Evolutionary conservation across 2,329 filamentous ascomycete species (phyloP).

Genomic region (Diaporthe capsici): DNA sequence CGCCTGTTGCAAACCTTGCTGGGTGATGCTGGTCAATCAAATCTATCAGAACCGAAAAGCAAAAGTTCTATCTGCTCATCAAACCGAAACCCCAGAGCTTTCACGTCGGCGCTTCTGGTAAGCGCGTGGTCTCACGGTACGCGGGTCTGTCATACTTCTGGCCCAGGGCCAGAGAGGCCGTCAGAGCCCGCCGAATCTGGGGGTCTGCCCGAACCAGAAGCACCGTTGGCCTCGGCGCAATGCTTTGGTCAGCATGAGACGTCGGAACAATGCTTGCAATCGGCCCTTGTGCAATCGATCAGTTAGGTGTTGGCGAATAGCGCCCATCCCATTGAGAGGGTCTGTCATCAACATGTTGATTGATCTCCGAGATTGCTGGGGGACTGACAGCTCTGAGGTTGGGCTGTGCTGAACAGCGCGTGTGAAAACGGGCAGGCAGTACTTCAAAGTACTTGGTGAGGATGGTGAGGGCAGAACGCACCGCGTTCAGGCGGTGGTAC

Average conservation of each 20-base stretch:
- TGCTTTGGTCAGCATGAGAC: constrained; percentile 11
- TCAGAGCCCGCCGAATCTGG: constrained; percentile 40
- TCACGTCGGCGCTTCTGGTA: constrained; percentile 22
- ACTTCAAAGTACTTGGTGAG: constrained; percentile 15
- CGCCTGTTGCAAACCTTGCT: constrained; percentile 35
- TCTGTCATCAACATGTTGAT: constrained; percentile 2
- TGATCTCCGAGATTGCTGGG: background rate
- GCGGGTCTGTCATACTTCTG: background rate
- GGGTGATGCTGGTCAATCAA: constrained; percentile 42
- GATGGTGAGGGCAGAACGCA: constrained; percentile 28
- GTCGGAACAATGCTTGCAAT: background rate
- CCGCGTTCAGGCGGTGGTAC: constrained; percentile 23
- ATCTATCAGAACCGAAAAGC: constrained; percentile 40
- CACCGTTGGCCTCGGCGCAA: constrained; percentile 12
- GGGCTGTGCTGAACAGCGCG: background rate
- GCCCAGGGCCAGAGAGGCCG: background rate
- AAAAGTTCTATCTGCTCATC: constrained; percentile 34
- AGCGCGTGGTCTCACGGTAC: constrained; percentile 48
- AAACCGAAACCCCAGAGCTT: constrained; percentile 29
- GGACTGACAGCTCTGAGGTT: background rate
- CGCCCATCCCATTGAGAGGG: background rate
- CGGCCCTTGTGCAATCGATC: background rate
- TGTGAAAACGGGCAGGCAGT: background rate
- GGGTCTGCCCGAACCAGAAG: constrained; percentile 43
- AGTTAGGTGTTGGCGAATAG: background rate